Evolutionary conservation across 768 basidiomycete genomes (phyloP), one percentile per base, ranked within the genome.

Genomic region (Nidula microcarpa): DNA sequence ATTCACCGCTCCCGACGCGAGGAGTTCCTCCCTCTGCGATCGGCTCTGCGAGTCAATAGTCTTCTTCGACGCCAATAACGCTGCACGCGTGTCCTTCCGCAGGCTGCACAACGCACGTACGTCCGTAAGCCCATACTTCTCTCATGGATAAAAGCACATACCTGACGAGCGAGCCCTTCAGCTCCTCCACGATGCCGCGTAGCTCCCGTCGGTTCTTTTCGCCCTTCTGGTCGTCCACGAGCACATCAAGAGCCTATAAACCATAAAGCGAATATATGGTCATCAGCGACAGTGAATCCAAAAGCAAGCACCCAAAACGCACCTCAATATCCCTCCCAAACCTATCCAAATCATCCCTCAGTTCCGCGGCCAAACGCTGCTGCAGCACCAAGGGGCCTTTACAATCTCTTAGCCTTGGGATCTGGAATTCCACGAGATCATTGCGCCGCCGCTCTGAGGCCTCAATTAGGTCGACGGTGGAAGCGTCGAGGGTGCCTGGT

Each of bases 281-380:
- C 39, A 41, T 51, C 50, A 61, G n/a, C 14, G 55, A 52, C 14
- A 47, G 14, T 23, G n/a, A 35, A 49, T 36, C 46, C 33, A 10
- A 18, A 35, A 49, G 55, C 32, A 18, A 55, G 39, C 4, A 43
- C 11, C 35, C 11, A 16, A 18, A n/a, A 58, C 68, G 34, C 52
- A 89, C 86, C 74, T 95, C 89, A n/a, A 95, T 71, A 51, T 86
- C 82, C 37, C 75, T 74, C 6, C 75, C 72, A 17, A 89, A 75
- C 0, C 70, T 62, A 36, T 86, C 85, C 14, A 93, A 68, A 62
- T 94, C 93, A 50, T 87, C 87, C 33, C 91, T 75, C 53, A 94
- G 67, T 62, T 93, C 91, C 4, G 82, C 82, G 0, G 85, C 84
- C 50, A 87, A 74, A 47, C 82, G 79, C 62, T 93, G 87, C 60